phyloP scores from a whole-genome alignment of 2,329 filamentous ascomycete species.

The Lasiodiplodia theobromae region DNA sequence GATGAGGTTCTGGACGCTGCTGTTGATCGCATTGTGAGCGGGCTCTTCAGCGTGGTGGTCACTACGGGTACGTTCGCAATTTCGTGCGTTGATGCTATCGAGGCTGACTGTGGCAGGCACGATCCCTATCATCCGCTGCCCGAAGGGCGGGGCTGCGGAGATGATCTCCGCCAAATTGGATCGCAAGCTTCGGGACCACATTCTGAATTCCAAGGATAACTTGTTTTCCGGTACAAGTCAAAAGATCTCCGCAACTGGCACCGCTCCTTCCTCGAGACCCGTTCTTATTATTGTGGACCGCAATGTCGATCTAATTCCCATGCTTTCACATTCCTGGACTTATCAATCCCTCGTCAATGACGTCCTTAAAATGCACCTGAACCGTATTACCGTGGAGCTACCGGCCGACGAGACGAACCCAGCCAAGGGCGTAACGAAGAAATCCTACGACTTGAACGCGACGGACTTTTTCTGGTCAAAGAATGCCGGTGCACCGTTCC shows the following conservation, averaged over 20 bases:
- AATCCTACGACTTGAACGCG: slow-evolving; percentile 85
- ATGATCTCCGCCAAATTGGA: slow-evolving; percentile 94
- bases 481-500: slow-evolving; percentile 89
- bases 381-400: slow-evolving; percentile 91
- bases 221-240: slow-evolving; percentile 78
- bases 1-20: slow-evolving; percentile 88
- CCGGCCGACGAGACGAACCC: slow-evolving; percentile 79
- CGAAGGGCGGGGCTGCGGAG: slow-evolving; percentile 90
- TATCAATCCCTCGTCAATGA: slow-evolving; percentile 86
- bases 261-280: slow-evolving; percentile 77
- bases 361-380: slow-evolving; percentile 81
- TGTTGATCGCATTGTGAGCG: slow-evolving; percentile 90
- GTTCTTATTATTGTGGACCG: slow-evolving; percentile 93
- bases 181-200: slow-evolving; percentile 92
- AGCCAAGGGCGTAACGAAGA: slow-evolving; percentile 78
- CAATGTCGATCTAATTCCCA: slow-evolving; percentile 93
- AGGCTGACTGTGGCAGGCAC: slow-evolving; percentile 62
- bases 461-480: slow-evolving; percentile 97
- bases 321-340: slow-evolving; percentile 97
- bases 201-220: slow-evolving; percentile 97
- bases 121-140: slow-evolving; percentile 94
- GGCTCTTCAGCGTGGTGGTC: slow-evolving; percentile 97
- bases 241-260: slow-evolving; percentile 61
- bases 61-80: slow-evolving; percentile 78
- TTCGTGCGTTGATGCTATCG: slow-evolving; percentile 13